These are phyloP conservation scores for Isatis lusitanica DNA, from an alignment of 441 rosid genomes.

Conservation along the genomic window DNA sequence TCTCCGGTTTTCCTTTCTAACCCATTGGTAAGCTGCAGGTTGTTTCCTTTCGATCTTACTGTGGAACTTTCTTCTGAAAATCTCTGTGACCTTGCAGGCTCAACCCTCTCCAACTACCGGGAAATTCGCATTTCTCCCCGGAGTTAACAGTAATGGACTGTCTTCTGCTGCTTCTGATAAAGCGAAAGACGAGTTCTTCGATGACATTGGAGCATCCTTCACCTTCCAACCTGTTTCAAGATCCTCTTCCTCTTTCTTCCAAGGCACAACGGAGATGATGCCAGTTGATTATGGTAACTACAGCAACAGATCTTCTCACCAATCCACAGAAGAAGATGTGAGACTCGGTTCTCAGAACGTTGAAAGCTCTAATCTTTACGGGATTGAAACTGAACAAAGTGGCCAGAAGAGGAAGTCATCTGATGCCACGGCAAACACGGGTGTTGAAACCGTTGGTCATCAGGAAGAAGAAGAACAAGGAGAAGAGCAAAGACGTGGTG, in stretches of 20 bases:
- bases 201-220: conserved; percentile 65
- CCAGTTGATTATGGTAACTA: conserved; percentile 56
- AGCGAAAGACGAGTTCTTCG: conserved; percentile 60
- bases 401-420: conserved; percentile 49
- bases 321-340: conserved; percentile 41
- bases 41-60: neutral
- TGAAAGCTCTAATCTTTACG: conserved; percentile 43
- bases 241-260: conserved; percentile 52
- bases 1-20: conserved; percentile 74
- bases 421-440: conserved; percentile 2
- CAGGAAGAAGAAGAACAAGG: conserved; percentile 69
- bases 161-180: conserved; percentile 48
- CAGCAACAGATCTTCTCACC: conserved; percentile 41
- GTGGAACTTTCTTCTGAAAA: neutral
- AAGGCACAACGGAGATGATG: conserved; percentile 53
- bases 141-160: conserved; percentile 40
- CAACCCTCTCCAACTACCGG: conserved; percentile 99
- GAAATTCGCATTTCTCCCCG: conserved; percentile 64
- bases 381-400: conserved; percentile 30
- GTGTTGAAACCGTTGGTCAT: conserved; percentile 35
- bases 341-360: conserved; percentile 45
- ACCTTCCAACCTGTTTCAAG: conserved; percentile 74
- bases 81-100: conserved; percentile 52
- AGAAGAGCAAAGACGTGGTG: conserved; percentile 69
- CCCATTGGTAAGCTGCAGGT: conserved; percentile 47